Evolutionary conservation across 306 rosid species (phyloP), one percentile per base, ranked within the genome.

Genomic region (Prinsepia uniflora): DNA sequence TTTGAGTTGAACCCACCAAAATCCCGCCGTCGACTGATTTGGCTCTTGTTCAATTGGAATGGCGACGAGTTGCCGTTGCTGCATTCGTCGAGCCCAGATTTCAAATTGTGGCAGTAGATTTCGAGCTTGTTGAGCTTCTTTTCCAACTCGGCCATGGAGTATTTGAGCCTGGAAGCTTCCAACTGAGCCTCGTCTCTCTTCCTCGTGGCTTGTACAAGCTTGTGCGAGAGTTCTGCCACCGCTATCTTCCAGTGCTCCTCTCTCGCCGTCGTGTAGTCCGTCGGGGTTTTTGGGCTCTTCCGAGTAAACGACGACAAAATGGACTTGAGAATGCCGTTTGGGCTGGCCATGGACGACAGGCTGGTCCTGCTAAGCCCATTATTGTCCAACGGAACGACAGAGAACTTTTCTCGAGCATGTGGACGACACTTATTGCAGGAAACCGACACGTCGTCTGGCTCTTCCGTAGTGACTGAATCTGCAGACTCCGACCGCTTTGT

Each of bases 171-270:
- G 0, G 99, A 95, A 67, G 96, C 96, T 75, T 91, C 96, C 10
- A 79, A 73, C 70, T 86, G 63, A 8, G 97, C 97, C 46, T 91
- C 97, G 53, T 95, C 96, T 22, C 88, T 77, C 52, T 87, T 89
- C 59, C 91, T 84, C 0, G 97, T 91, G 0, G 96, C 84, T 15
- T 91, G 96, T 47, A 87, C 79, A 30, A 95, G 81, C 74, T 87
- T 95, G 62, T 91, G 96, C 7, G 99, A 95, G 19, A 95, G 88
- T 79, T 95, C 97, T 0, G 88, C 86, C 53, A 87, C 88, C 0
- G 99, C 96, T 7, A 84, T 60, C 63, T 84, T 95, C 99, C 96
- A 91, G 5, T 87, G 92, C 75, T 95, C 99, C 78, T 95, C 99
- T 63, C 87, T 81, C 4, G 84, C 81, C 4, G 74, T 15, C 2